Percentiles rank a stretch among this genome's conserved stretches.
phyloP scores from a whole-genome alignment of 1,139 yeast genomes.

The Yamadazyma kanchanaburiensis region DNA sequence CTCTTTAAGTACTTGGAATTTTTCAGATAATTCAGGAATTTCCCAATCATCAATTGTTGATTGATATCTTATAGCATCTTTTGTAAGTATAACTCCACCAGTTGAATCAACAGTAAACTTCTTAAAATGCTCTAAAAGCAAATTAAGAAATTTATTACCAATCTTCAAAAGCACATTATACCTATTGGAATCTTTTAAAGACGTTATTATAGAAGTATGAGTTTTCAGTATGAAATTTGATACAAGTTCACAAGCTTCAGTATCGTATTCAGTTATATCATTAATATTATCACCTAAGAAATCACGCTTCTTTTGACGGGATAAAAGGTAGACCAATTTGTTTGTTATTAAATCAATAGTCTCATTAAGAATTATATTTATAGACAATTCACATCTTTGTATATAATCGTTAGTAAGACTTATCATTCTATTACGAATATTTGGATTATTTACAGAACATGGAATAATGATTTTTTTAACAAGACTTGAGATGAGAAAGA shows the following conservation, averaged over 20 bases:
- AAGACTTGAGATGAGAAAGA: conserved; percentile 67
- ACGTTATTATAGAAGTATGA: conserved; percentile 27
- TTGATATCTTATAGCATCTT: conserved; percentile 80
- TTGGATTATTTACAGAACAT: conserved; percentile 60
- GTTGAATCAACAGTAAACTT: conserved; percentile 73
- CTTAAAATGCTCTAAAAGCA: conserved; percentile 69
- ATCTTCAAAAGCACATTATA: conserved; percentile 51
- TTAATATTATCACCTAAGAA: conserved; percentile 38
- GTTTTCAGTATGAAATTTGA: conserved; percentile 50
- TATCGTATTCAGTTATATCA: conserved; percentile 50
- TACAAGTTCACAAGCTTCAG: conserved; percentile 65
- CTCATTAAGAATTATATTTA: conserved; percentile 63
- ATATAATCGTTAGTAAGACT: conserved; percentile 66
- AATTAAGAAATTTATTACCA: conserved; percentile 58
- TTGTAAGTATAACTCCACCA: conserved; percentile 84
- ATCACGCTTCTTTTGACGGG: conserved; percentile 37
- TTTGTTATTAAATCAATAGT: conserved; percentile 49
- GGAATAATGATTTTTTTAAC: conserved; percentile 72
- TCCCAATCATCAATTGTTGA: conserved; percentile 70
- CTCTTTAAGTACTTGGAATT: conserved; percentile 72
- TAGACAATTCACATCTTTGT: conserved; percentile 62
- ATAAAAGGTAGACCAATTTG: conserved; percentile 47
- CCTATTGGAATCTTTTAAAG: conserved; percentile 54
- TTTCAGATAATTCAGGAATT: conserved; percentile 60
- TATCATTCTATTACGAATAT: conserved; percentile 60